A percentile compares a stretch with the other conserved stretches of the same genome.
Evolutionary conservation across 2,329 filamentous ascomycete species (phyloP).

Genomic region (Hymenotorrendiella dingleyae): DNA sequence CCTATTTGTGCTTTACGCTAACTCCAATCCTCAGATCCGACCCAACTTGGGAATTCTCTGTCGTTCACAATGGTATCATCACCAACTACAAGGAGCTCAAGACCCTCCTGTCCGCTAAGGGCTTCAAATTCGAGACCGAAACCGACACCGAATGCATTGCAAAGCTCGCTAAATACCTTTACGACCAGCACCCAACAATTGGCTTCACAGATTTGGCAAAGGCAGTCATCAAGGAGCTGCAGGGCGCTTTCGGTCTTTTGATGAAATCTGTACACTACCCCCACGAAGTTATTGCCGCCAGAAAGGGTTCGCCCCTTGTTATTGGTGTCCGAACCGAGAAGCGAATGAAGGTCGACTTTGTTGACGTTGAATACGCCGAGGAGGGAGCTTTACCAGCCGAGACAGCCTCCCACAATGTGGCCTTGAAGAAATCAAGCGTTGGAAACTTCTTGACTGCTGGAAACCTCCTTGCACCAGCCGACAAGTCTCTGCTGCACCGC

Average conservation of each 20-base stretch:
- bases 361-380: constrained; percentile 95
- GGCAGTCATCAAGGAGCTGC: constrained; percentile 95
- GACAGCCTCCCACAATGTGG: constrained; percentile 91
- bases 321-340: constrained; percentile 94
- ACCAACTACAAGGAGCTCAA: constrained; percentile 99
- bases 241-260: constrained; percentile 94
- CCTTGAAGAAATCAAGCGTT: constrained; percentile 79
- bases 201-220: constrained; percentile 96
- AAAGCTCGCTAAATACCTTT: constrained; percentile 97
- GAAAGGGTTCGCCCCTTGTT: constrained; percentile 96
- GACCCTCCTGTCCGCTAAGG: constrained; percentile 86
- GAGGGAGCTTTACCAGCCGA: constrained; percentile 80
- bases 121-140: constrained; percentile 98
- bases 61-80: constrained; percentile 99
- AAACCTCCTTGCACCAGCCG: constrained; percentile 75
- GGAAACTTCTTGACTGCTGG: constrained; percentile 61
- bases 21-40: constrained; percentile 62
- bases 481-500: constrained; percentile 97
- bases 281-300: constrained; percentile 93
- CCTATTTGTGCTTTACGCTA: constrained; percentile 10
- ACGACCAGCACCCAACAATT: constrained; percentile 88
- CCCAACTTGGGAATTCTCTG: constrained; percentile 88
- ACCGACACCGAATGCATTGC: constrained; percentile 99
- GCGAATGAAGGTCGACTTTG: constrained; percentile 99
- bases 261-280: constrained; percentile 99